A percentile compares a stretch with the other conserved stretches of the same genome.
Evolutionary conservation across 352 stramenopile genomes (phyloP).

Genomic region (Saprolegnia parasitica): DNA sequence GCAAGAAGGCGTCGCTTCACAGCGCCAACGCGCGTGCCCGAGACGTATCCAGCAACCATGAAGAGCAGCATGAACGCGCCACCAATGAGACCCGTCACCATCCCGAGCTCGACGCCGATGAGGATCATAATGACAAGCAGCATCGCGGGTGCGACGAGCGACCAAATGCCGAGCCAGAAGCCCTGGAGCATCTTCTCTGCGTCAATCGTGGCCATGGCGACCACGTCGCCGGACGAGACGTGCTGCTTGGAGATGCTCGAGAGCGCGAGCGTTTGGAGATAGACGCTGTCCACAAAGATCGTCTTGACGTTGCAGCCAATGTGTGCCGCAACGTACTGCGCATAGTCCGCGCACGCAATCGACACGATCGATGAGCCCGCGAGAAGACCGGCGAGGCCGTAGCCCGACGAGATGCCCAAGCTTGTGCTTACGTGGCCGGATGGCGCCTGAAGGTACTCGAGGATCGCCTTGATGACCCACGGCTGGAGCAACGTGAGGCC

Average conservation of each 20-base stretch:
- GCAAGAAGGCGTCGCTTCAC: constrained; percentile 31
- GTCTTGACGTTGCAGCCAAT: constrained; percentile 45
- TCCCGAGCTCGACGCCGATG: constrained; percentile 38
- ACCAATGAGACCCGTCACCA: neutral
- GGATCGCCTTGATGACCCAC: constrained; percentile 37
- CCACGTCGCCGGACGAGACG: constrained; percentile 47
- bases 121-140: constrained; percentile 41
- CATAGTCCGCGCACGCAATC: constrained; percentile 41
- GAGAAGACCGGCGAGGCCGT: constrained; percentile 41
- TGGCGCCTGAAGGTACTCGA: constrained; percentile 37
- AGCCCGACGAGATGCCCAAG: constrained; percentile 44
- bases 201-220: constrained; percentile 49
- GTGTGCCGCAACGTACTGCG: constrained; percentile 43
- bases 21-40: neutral
- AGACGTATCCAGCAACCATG: neutral
- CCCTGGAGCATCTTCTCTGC: constrained; percentile 47
- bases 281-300: constrained; percentile 54
- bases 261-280: constrained; percentile 46
- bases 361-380: constrained; percentile 36
- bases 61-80: neutral
- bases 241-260: constrained; percentile 41
- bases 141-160: constrained; percentile 41
- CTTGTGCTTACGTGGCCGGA: neutral
- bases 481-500: neutral
- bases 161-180: constrained; percentile 42